Conservation (phyloP, 768 basidiomycete species). For the Collybiopsis luxurians region DNA sequence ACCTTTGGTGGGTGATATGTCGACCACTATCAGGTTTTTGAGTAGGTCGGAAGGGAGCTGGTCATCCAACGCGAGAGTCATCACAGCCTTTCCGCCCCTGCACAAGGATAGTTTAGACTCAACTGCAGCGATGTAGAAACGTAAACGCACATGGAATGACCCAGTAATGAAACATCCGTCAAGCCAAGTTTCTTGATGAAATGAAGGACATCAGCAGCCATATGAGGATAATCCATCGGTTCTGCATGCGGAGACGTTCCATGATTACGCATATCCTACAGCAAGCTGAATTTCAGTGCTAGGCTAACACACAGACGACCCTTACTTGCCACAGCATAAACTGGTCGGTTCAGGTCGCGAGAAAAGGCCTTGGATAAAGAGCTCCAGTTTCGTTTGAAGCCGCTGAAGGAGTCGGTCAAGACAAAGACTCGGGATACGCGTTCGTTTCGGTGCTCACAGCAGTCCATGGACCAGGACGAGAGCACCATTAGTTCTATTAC, state of each 20-base stretch:
- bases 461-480: conserved; percentile 63
- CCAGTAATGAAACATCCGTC: conserved; percentile 68
- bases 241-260: conserved; percentile 74
- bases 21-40: conserved; percentile 56
- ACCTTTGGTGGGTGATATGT: conserved; percentile 58
- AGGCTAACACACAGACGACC: neutral
- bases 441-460: conserved; percentile 41
- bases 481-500: conserved; percentile 34
- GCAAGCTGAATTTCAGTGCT: neutral
- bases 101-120: conserved; percentile 5
- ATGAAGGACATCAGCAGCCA: conserved; percentile 76
- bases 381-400: conserved; percentile 88
- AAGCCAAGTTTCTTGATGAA: conserved; percentile 59
- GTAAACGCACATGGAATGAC: conserved; percentile 81
- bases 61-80: conserved; percentile 48
- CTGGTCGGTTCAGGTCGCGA: conserved; percentile 58
- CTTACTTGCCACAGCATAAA: conserved; percentile 68
- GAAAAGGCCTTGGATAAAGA: conserved; percentile 76
- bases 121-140: neutral
- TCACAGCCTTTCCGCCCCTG: conserved; percentile 68
- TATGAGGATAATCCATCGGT: conserved; percentile 72
- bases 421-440: neutral
- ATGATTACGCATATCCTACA: conserved; percentile 84
- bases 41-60: conserved; percentile 24
- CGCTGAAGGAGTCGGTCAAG: conserved; percentile 38